Evolutionary conservation across 2,329 filamentous ascomycete species (phyloP).

Genomic region (Talaromyces sp.): DNA sequence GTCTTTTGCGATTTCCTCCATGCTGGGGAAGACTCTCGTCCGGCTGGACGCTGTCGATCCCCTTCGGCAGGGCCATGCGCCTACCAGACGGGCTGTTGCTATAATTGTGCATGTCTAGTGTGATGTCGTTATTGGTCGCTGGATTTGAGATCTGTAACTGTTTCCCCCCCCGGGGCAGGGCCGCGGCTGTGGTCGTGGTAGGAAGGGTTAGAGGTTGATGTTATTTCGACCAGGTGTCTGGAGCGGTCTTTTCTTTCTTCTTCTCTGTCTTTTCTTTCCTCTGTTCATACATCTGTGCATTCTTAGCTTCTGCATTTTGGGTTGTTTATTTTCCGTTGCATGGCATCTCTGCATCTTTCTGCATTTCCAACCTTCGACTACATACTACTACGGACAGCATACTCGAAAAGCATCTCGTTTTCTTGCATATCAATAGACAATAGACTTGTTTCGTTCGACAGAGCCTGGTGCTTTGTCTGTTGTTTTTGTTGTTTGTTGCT

Average conservation of each 20-base stretch:
- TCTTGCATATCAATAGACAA: background rate
- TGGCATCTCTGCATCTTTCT: background rate
- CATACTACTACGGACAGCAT: background rate
- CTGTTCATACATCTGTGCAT: too few species aligned
- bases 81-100: background rate
- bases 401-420: background rate
- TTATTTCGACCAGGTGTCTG: background rate
- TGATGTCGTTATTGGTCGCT: background rate
- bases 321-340: conserved; percentile 5
- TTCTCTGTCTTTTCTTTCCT: background rate
- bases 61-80: background rate
- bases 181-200: background rate
- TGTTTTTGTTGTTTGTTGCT: background rate
- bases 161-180: too few species aligned
- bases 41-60: background rate
- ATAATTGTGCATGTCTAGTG: conserved; percentile 1
- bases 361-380: background rate
- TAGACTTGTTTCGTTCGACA: background rate
- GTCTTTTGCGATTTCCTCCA: background rate
- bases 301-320: too few species aligned
- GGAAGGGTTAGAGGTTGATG: background rate
- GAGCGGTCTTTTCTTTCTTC: conserved; percentile 3
- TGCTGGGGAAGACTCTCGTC: background rate
- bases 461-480: conserved; percentile 11
- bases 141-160: background rate